Evolutionary conservation across 2,329 filamentous ascomycete species (phyloP).

Genomic region (Aspergillus bombycis): DNA sequence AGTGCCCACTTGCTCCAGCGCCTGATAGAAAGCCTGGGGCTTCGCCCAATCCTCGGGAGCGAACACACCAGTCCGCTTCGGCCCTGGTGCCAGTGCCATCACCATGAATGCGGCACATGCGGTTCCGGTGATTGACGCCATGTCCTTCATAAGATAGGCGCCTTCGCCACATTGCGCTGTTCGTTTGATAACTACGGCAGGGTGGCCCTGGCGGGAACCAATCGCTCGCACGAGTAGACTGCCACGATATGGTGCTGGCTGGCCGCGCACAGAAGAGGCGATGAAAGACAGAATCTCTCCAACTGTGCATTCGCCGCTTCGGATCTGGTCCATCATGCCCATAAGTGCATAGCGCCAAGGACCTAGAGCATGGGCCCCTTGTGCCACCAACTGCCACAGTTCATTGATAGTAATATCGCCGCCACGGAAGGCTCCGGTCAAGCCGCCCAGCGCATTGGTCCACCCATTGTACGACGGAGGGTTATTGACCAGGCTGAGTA

Average conservation of each 20-base stretch:
- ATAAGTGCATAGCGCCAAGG: constrained; percentile 18
- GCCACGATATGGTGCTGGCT: constrained; percentile 2
- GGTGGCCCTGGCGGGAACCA: constrained; percentile 8
- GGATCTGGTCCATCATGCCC: constrained; percentile 18
- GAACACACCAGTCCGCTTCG: not conserved
- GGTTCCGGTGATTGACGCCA: not conserved
- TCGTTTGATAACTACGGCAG: constrained; percentile 6
- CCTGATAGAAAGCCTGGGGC: not conserved
- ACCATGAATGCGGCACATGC: not conserved
- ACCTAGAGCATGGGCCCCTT: constrained; percentile 6
- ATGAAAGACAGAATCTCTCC: constrained; percentile 16
- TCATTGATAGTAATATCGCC: constrained; percentile 19
- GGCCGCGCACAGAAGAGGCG: constrained; percentile 9
- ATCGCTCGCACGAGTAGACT: constrained; percentile 7
- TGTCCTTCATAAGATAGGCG: not conserved
- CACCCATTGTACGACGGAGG: not conserved
- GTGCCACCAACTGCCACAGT: constrained; percentile 11
- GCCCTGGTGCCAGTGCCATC: not conserved
- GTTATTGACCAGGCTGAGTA: constrained; percentile 3
- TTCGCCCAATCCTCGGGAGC: not conserved
- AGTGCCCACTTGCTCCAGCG: not conserved
- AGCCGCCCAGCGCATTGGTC: not conserved
- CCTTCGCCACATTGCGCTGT: not conserved
- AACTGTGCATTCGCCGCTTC: constrained; percentile 16
- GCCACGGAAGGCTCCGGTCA: constrained; percentile 6